These are phyloP conservation scores for Cladosporium sp. DNA, from an alignment of 2,329 filamentous ascomycete genomes.

Conservation along the genomic window DNA sequence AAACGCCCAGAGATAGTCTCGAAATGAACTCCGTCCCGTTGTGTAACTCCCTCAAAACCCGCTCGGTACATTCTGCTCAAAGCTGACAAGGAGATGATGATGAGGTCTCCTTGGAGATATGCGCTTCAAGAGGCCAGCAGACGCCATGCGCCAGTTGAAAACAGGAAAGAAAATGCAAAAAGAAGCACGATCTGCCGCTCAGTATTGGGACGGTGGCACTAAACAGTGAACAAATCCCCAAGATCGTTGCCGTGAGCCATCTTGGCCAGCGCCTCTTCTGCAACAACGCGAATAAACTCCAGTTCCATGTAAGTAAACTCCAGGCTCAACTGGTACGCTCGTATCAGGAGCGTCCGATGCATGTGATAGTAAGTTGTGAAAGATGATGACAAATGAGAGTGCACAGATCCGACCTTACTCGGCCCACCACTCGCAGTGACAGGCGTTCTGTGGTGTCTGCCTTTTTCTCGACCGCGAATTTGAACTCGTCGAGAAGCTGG, in stretches of 20 bases:
- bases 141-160: constrained; percentile 11
- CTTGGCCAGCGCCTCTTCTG: constrained; percentile 6
- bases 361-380: background rate
- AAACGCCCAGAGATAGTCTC: background rate
- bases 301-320: constrained; percentile 10
- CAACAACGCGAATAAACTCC: constrained; percentile 11
- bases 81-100: background rate
- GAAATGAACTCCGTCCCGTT: background rate
- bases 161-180: background rate
- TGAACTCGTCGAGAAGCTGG: background rate
- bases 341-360: background rate
- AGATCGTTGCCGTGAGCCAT: constrained; percentile 8
- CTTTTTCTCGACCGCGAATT: background rate
- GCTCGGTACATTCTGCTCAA: constrained; percentile 9
- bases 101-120: background rate
- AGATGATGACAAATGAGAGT: background rate
- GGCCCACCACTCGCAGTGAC: constrained; percentile 16
- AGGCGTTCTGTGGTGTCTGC: constrained; percentile 1
- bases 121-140: background rate
- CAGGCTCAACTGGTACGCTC: background rate
- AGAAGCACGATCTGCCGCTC: background rate
- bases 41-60: background rate
- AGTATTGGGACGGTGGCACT: background rate
- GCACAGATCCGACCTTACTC: background rate
- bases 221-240: background rate